phyloP scores from a whole-genome alignment of 441 rosid genomes.

The Brassica balearica region DNA sequence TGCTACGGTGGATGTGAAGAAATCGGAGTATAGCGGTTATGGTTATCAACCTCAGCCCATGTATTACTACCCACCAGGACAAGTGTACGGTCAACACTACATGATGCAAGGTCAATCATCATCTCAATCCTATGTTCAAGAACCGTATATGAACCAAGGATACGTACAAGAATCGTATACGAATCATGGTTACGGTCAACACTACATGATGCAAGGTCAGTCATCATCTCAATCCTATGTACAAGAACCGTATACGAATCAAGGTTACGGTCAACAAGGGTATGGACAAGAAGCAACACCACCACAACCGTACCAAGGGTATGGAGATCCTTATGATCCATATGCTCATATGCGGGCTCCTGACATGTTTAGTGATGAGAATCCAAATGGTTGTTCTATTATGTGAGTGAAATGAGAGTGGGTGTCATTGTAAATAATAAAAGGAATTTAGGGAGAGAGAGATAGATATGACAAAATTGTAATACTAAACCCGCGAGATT shows the following conservation, averaged over 20 bases:
- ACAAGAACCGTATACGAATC: constrained; percentile 39
- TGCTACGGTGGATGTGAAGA: constrained; percentile 63
- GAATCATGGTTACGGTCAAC: constrained; percentile 34
- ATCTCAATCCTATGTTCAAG: constrained; percentile 43
- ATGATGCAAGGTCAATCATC: constrained; percentile 45
- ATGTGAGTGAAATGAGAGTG: constrained; percentile 45
- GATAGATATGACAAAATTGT: constrained; percentile 26
- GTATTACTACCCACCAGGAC: constrained; percentile 49
- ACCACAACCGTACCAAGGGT: constrained; percentile 25
- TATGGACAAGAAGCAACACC: constrained; percentile 39
- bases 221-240: constrained; percentile 42
- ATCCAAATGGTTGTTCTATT: constrained; percentile 61
- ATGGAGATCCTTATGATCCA: constrained; percentile 37
- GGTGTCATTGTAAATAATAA: constrained; percentile 39
- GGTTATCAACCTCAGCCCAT: constrained; percentile 46
- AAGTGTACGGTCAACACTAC: constrained; percentile 46
- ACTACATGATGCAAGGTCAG: constrained; percentile 47
- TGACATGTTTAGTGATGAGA: constrained; percentile 66
- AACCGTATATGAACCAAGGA: constrained; percentile 44
- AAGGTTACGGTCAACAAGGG: constrained; percentile 39
- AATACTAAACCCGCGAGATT: constrained; percentile 35
- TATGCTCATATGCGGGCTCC: constrained; percentile 51
- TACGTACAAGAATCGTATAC: constrained; percentile 39
- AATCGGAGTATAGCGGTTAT: constrained; percentile 60
- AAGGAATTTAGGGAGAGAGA: constrained; percentile 27